phyloP scores from a whole-genome alignment of 2,329 filamentous ascomycete species.

The Fusarium sp. region DNA sequence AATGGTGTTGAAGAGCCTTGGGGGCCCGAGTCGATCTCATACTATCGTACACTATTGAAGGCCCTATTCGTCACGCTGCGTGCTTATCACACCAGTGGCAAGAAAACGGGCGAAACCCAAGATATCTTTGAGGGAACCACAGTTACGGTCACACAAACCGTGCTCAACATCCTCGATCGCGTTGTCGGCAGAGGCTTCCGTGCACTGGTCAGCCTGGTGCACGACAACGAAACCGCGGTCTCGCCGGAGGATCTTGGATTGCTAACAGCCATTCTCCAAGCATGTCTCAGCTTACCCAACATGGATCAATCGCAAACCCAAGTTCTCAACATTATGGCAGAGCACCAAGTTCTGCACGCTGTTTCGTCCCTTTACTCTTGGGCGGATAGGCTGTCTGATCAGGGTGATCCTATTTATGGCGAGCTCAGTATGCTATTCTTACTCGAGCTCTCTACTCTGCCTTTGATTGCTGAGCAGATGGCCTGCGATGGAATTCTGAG shows the following conservation, averaged over 20 bases:
- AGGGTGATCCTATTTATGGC: constrained; percentile 89
- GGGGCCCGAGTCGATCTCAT: constrained; percentile 65
- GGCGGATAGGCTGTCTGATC: constrained; percentile 83
- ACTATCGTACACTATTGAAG: constrained; percentile 86
- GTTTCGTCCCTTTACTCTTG: constrained; percentile 92
- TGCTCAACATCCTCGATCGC: constrained; percentile 83
- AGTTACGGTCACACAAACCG: constrained; percentile 66
- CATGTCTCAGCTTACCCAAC: constrained; percentile 81
- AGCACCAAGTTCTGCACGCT: constrained; percentile 80
- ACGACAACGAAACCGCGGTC: constrained; percentile 72
- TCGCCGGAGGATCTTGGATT: constrained; percentile 87
- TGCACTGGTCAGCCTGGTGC: constrained; percentile 81
- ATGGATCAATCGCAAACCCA: constrained; percentile 78
- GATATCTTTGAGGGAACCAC: constrained; percentile 52
- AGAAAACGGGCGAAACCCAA: constrained; percentile 49
- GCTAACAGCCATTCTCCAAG: constrained; percentile 88
- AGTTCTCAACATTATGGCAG: constrained; percentile 75
- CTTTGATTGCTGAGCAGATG: constrained; percentile 86
- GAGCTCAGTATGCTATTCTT: constrained; percentile 92
- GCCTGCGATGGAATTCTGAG: constrained; percentile 87
- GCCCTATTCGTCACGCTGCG: constrained; percentile 86
- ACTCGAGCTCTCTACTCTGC: constrained; percentile 85
- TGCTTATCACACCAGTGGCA: constrained; percentile 63
- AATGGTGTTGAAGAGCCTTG: constrained; percentile 67
- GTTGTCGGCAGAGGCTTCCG: constrained; percentile 87